phyloP scores from a whole-genome alignment of 345 rosid genomes.

The Tarenaya hassleriana region DNA sequence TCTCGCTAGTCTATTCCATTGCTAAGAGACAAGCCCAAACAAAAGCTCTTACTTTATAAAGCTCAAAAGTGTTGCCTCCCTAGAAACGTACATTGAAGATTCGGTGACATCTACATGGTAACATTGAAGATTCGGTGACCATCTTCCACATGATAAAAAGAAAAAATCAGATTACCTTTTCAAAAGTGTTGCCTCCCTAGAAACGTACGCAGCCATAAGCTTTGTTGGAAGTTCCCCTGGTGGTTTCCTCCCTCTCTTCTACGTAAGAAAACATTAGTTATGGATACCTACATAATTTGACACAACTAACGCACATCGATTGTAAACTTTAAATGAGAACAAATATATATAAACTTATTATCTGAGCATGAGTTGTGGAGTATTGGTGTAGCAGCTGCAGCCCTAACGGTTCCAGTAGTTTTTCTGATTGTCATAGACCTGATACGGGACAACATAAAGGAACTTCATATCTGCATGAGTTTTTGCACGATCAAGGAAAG shows the following conservation, averaged over 20 bases:
- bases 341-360: slow-evolving; percentile 28
- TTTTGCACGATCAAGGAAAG: slow-evolving; percentile 34
- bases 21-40: too few species aligned
- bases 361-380: slow-evolving; percentile 78
- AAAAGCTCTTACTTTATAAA: too few species aligned
- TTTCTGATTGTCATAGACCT: slow-evolving; percentile 74
- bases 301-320: slow-evolving; percentile 9
- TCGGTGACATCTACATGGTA: too few species aligned
- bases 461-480: slow-evolving; percentile 87
- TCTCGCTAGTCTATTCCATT: too few species aligned
- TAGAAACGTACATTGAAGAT: too few species aligned
- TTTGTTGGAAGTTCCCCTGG: slow-evolving; percentile 48
- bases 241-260: slow-evolving; percentile 70
- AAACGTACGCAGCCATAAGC: slow-evolving; percentile 73
- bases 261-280: slow-evolving; percentile 84
- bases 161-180: slow-evolving; percentile 61
- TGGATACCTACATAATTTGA: slow-evolving; percentile 51
- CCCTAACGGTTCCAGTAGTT: slow-evolving; percentile 48
- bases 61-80: too few species aligned
- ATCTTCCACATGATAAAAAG: too few species aligned
- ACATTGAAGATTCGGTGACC: too few species aligned
- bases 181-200: slow-evolving; percentile 67
- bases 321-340: background rate
- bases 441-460: slow-evolving; percentile 96
- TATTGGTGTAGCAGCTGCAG: slow-evolving; percentile 62